Evolutionary conservation across 2,329 filamentous ascomycete species (phyloP), one percentile per base, ranked within the genome.

Genomic region (Xylaria digitata): DNA sequence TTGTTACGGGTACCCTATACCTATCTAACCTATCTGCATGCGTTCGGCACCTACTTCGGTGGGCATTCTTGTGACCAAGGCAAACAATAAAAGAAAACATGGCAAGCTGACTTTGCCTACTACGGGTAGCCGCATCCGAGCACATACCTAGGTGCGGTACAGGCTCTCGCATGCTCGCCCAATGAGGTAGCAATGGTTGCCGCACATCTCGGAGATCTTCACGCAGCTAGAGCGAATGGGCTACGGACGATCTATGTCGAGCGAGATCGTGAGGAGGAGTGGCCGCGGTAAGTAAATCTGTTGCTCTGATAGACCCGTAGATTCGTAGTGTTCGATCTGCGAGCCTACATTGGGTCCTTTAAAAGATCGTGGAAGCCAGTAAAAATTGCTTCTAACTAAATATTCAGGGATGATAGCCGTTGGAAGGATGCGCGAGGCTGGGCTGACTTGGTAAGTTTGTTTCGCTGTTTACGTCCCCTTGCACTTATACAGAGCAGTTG

Each of bases 171-270:
- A 0, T 68, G 89, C 48, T 72, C 84, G 67, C 85, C 89, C 0
- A 76, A 77, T 2, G 83, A 94, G 74, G 90, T 92, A 64, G 90
- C 88, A 21, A 88, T 96, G 87, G 91, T 96, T 21, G 92, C 93
- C 17, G 89, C 92, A 43, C 92, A 95, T 79, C 79, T 95, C 65
- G 77, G 75, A 6, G 92, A 95, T 78, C 79, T 96, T 61, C 81
- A 86, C 67, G 90, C 85, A 0, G 92, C 92, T 4, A 88, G 87
- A 72, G 75, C 73, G 2, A 84, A 82, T 66, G 92, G 92, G 0
- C 80, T 94, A 67, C 83, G 85, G 72, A 92, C 91, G 0, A 83
- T 96, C 53, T 70, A 69, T 37, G 64, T 96, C 2, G 91, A 92
- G 80, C 82, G 92, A 65, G 77, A 79, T 2, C 71, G 77, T 49